Evolutionary conservation across 371 early-diverging fungal species (phyloP).

Genomic region (Rhizopus stolonifer): DNA sequence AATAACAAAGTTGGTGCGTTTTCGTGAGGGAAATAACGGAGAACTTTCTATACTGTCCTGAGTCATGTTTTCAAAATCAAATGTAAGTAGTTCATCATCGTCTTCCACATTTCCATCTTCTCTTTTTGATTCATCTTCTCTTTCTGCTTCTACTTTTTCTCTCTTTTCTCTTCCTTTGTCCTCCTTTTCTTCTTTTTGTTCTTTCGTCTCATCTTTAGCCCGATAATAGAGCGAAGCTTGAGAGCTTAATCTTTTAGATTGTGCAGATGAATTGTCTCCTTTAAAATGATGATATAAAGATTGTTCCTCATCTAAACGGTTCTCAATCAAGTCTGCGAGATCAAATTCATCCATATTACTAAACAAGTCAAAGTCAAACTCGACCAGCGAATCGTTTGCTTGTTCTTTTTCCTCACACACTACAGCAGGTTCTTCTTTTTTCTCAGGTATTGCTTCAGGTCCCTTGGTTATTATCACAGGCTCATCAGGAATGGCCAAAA

Average conservation of each 20-base stretch:
- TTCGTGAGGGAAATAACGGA: background rate
- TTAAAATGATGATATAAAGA: background rate
- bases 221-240: background rate
- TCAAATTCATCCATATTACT: constrained; percentile 4
- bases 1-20: no score
- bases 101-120: background rate
- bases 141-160: background rate
- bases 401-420: background rate
- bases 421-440: background rate
- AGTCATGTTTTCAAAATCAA: background rate
- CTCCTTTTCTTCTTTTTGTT: no score
- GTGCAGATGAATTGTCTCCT: background rate
- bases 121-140: background rate
- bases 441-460: background rate
- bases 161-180: no score
- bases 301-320: constrained; percentile 3
- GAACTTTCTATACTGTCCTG: background rate
- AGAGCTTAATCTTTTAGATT: background rate
- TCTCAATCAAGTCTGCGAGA: constrained; percentile 14
- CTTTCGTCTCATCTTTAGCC: background rate
- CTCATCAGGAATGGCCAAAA: background rate
- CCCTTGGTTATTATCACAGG: no score
- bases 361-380: constrained; percentile 10
- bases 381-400: constrained; percentile 3
- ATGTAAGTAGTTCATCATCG: background rate